Evolutionary conservation across 371 early-diverging fungal species (phyloP).

Genomic region (Basidiobolus meristosporus): DNA sequence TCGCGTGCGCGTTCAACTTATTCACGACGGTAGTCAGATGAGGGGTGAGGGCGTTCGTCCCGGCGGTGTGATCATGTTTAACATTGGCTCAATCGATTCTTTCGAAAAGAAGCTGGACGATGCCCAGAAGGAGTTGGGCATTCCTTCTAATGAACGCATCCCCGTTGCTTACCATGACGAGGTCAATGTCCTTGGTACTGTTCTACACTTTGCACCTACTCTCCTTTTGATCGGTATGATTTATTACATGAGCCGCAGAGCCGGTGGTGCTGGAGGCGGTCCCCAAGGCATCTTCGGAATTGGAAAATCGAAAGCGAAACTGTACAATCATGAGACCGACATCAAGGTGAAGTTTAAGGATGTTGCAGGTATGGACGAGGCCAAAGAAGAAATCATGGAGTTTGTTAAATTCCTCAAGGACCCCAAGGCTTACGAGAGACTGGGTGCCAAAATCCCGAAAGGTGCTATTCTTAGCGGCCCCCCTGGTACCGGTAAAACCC

Average conservation of each 20-base stretch:
- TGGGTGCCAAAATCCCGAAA: constrained; percentile 99
- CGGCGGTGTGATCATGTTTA: constrained; percentile 33
- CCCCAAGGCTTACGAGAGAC: constrained; percentile 81
- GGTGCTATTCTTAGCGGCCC: constrained; percentile 98
- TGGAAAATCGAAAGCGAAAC: constrained; percentile 87
- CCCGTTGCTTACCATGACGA: constrained; percentile 77
- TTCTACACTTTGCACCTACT: constrained; percentile 87
- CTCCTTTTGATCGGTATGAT: constrained; percentile 72
- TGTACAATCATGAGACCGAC: constrained; percentile 92
- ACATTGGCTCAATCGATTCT: constrained; percentile 83
- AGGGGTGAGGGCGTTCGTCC: too few species aligned
- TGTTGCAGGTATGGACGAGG: constrained; percentile 99
- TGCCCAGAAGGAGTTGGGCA: constrained; percentile 82
- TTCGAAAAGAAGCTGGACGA: constrained; percentile 81
- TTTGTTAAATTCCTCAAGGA: constrained; percentile 99
- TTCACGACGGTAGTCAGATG: constrained; percentile 48
- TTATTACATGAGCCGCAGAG: constrained; percentile 64
- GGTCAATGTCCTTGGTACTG: constrained; percentile 37
- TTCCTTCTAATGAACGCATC: constrained; percentile 73
- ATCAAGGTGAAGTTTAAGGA: constrained; percentile 95
- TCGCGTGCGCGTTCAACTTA: constrained; percentile 58
- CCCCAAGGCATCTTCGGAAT: constrained; percentile 85
- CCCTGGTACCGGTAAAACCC: constrained; percentile 98
- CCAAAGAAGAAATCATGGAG: constrained; percentile 99
- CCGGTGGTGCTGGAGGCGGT: constrained; percentile 45